Conservation (phyloP, 192 early-diverging fungal genomes). For the Linnemannia hyalina region DNA sequence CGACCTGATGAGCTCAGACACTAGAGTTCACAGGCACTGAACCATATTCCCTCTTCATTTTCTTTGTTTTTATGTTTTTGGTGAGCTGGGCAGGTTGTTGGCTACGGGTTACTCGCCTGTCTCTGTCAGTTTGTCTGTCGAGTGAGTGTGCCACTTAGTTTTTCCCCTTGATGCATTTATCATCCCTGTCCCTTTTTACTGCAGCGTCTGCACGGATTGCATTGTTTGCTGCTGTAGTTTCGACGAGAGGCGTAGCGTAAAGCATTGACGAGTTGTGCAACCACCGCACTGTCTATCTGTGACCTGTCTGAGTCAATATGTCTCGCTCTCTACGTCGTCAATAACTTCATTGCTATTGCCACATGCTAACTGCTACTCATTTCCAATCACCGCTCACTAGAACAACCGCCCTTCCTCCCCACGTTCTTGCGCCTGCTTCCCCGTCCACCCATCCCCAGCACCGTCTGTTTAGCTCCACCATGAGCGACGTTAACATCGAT, state of each 20-base stretch:
- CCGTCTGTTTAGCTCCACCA: conserved; percentile 11
- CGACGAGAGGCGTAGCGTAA: neutral
- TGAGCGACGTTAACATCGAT: conserved; percentile 75
- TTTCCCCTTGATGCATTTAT: neutral
- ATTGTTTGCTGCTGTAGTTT: neutral
- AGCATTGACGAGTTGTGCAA: neutral
- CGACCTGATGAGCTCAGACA: conserved; percentile 7
- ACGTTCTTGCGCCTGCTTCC: neutral
- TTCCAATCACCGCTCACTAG: neutral
- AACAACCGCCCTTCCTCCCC: neutral
- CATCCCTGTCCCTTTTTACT: neutral
- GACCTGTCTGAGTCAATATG: neutral
- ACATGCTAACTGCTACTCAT: neutral
- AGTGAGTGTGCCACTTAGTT: neutral
- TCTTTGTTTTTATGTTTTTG: neutral
- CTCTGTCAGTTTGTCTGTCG: neutral
- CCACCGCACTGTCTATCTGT: neutral
- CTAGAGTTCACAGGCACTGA: neutral
- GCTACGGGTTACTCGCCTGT: neutral
- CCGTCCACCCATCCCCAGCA: neutral
- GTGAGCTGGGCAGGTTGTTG: neutral
- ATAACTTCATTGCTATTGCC: neutral
- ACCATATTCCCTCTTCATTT: neutral
- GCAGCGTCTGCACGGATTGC: neutral
- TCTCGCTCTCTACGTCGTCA: neutral